Evolutionary conservation across 441 rosid species (phyloP), one percentile per base, ranked within the genome.

Genomic region (Gossypium schwendimanii): DNA sequence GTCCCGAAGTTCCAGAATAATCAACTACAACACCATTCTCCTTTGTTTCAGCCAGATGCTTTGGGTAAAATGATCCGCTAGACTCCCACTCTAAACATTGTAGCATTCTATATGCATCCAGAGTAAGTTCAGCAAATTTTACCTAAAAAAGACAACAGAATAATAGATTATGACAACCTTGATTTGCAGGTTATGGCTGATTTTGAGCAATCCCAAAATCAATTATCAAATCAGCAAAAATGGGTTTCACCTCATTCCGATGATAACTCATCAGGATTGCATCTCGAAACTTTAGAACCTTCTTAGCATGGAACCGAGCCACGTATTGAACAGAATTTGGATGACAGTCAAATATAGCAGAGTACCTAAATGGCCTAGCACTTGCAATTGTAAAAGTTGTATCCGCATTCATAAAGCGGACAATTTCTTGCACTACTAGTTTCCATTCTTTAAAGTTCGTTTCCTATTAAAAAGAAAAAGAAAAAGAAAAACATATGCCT

Each of bases 21-120:
- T 91, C 97, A 71, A 83, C 62, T 61, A 74, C 79, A 67, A 79
- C 78, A 79, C 97, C 98, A 83, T 92, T 93, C 80, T 86, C 92
- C 73, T 88, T 87, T 3, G 84, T 68, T 66, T 88, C 87, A 72
- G 78, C 83, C n/a, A 84, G 81, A 4, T 62, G 84, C 73, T 91
- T 94, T 44, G 81, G 86, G 81, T 81, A 87, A 80, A 87, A 84
- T 68, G 93, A 85, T 73, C 92, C 99, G 73, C 91, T 86, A 0
- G 94, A 94, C 71, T 94, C 98, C 98, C 98, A 92, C 81, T 92
- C 99, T 82, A 94, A 79, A 81, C 92, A 91, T 71, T 94, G 98
- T 87, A 94, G 77, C 98, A 91, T 94, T 76, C 99, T 86, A 72
- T 84, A 86, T n/a, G 91, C 81, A 80, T 94, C 99, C 83, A 94